Evolutionary conservation across 2,329 filamentous ascomycete species (phyloP).

Genomic region (Fusarium begoniae): DNA sequence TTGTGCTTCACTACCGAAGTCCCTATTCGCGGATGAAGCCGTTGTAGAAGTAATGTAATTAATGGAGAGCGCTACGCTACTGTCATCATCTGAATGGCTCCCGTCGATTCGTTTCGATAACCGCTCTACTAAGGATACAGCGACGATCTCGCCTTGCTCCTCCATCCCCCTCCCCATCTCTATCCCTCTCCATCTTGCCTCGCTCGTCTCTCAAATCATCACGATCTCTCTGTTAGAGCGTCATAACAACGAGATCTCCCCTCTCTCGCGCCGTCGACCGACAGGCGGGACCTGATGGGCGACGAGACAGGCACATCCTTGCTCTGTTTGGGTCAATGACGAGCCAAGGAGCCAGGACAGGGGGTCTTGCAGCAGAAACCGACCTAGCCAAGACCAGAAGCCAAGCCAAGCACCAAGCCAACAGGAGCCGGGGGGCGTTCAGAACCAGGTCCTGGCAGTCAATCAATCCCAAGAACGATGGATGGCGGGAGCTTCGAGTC

Average conservation of each 20-base stretch:
- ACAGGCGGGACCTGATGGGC: slow-evolving; percentile 26
- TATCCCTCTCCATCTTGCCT: neutral
- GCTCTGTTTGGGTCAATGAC: slow-evolving; percentile 1
- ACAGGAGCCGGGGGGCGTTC: neutral
- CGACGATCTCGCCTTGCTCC: neutral
- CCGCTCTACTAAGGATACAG: slow-evolving; percentile 2
- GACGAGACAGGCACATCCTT: slow-evolving; percentile 13
- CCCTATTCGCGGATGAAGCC: neutral
- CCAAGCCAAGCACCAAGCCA: slow-evolving; percentile 15
- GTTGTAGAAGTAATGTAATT: neutral
- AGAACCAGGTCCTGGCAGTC: neutral
- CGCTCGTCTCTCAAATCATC: slow-evolving; percentile 2
- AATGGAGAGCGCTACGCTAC: neutral
- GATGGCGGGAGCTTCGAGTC: neutral
- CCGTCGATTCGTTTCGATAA: neutral
- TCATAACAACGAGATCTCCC: slow-evolving; percentile 25
- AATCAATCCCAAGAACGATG: neutral
- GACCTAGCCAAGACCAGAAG: slow-evolving; percentile 13
- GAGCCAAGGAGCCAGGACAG: slow-evolving; percentile 10
- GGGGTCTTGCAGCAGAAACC: slow-evolving; percentile 20
- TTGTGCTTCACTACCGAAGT: neutral
- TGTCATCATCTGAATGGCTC: slow-evolving; percentile 1
- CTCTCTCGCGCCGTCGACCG: slow-evolving; percentile 27
- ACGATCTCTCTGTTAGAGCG: slow-evolving; percentile 9
- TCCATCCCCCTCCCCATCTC: neutral